These are phyloP conservation scores for Xylariaceae sp. DNA, from an alignment of 2,329 filamentous ascomycete genomes.

Conservation along the genomic window DNA sequence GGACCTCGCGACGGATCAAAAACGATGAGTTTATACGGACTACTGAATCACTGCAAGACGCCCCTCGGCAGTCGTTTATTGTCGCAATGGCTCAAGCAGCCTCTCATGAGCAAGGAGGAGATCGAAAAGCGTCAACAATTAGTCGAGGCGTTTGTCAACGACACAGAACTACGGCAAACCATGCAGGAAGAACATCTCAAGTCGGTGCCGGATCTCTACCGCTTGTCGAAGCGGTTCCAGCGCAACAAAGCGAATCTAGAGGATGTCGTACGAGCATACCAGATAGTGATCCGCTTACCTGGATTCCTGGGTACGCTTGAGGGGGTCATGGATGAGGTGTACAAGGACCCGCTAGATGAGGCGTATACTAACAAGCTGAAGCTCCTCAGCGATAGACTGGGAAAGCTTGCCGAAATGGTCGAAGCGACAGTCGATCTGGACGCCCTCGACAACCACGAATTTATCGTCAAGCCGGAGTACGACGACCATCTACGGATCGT, in stretches of 20 bases:
- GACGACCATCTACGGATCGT: constrained; percentile 86
- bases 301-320: constrained; percentile 86
- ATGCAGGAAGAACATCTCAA: constrained; percentile 96
- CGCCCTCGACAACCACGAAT: constrained; percentile 93
- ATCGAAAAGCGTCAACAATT: constrained; percentile 90
- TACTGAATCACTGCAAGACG: constrained; percentile 97
- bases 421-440: constrained; percentile 96
- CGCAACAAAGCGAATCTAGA: constrained; percentile 85
- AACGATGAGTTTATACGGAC: constrained; percentile 90
- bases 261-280: constrained; percentile 92
- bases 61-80: constrained; percentile 84
- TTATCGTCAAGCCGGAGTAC: constrained; percentile 98
- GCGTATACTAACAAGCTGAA: constrained; percentile 82
- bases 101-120: constrained; percentile 82
- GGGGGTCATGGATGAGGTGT: constrained; percentile 90
- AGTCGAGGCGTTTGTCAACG: constrained; percentile 88
- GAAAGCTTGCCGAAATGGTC: constrained; percentile 92
- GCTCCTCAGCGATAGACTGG: constrained; percentile 70
- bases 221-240: constrained; percentile 91
- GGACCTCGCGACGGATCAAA: constrained; percentile 92
- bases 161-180: constrained; percentile 88
- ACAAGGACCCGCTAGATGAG: constrained; percentile 77
- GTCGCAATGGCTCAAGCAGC: constrained; percentile 96
- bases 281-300: constrained; percentile 86
- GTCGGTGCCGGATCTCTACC: constrained; percentile 88